phyloP scores from a whole-genome alignment of 179 eudicot species.

The Beta corolliflora region DNA sequence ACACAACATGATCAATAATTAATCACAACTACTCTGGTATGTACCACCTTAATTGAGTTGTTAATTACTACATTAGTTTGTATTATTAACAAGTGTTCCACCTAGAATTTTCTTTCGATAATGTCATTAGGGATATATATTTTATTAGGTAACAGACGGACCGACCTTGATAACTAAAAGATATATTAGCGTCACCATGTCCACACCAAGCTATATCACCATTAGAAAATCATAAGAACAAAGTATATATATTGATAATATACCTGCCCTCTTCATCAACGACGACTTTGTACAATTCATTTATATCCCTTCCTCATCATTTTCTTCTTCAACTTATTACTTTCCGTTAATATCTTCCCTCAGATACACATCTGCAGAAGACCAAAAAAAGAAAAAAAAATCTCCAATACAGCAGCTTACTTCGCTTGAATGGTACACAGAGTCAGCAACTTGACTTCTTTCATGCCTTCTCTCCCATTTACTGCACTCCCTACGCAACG shows the following conservation, averaged over 20 bases:
- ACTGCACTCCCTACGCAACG: not conserved
- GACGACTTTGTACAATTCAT: not conserved
- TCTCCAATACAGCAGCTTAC: not conserved
- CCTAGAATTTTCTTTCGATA: no score
- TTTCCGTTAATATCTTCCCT: not conserved
- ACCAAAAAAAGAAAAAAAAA: not conserved
- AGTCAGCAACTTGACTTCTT: not conserved
- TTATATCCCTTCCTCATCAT: not conserved
- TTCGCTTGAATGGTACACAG: constrained; percentile 17
- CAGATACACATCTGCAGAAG: not conserved
- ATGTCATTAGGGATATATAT: no score
- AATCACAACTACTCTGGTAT: no score
- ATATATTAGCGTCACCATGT: not conserved
- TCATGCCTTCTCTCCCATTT: constrained; percentile 21
- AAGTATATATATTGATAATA: not conserved
- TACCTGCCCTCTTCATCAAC: not conserved
- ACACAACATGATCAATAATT: no score
- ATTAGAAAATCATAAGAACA: not conserved
- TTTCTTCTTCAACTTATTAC: not conserved
- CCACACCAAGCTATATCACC: not conserved
- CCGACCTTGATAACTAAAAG: not conserved
- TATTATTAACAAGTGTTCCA: no score
- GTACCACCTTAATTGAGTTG: no score
- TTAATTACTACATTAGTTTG: no score
- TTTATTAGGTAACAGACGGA: no score